Evolutionary conservation across 306 rosid genomes (phyloP), one percentile per base, ranked within the genome.

Genomic region (Fragaria iinumae): DNA sequence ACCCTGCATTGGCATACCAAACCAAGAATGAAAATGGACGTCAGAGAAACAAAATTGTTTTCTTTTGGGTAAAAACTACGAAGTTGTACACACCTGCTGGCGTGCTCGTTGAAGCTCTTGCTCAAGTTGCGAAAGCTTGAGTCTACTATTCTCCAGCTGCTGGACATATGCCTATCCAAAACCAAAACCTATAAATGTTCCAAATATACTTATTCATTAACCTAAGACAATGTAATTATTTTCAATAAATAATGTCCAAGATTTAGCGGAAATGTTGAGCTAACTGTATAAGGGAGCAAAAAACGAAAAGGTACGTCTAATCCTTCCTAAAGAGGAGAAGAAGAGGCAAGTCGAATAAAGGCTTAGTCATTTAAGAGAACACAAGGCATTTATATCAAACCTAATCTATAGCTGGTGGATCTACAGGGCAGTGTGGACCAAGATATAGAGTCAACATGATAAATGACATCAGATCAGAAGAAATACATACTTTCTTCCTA

Each of bases 151-250:
- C 81, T 91, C 96, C 86, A 89, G 79, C 80, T 91, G 96, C 79
- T 91, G 96, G 81, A 93, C 96, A 81, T 93, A 91, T 55, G 97
- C 98, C 97, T 91, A 85, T 79, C 85, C 59, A 86, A 88, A 88
- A 84, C 83, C 86, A 86, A 86, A 84, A 79, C 83, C 83, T 73
- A 80, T 76, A 69, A 84, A 80, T 83, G 59, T 83, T 71, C 87
- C 84, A 85, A 81, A 74, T 75, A 81, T 77, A 44, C 74, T 77
- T 66, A 72, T 83, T 79, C 84, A 77, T 75, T 69, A 82, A 57
- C 75, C 48, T 72, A 70, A 77, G 38, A 52, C 23, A 25, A 73
- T 9, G 20, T 9, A 16, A 53, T 41, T 17, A 75, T 50, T 70
- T 68, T 43, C 56, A 68, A 75, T 20, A 45, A 32, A 44, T n/a